These are phyloP conservation scores for Exophiala sp. DNA, from an alignment of 2,329 filamentous ascomycete genomes.

Conservation along the genomic window DNA sequence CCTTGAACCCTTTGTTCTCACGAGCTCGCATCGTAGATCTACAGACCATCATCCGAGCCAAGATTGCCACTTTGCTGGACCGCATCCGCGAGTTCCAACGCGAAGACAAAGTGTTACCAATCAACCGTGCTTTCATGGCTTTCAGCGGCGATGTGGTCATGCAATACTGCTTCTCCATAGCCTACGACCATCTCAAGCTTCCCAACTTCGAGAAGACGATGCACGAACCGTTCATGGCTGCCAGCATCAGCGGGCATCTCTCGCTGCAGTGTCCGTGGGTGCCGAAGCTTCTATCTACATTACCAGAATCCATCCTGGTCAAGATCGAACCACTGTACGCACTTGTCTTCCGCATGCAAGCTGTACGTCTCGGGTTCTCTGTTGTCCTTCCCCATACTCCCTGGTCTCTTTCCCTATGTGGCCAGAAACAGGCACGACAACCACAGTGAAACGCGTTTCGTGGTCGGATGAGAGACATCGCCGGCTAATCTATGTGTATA, in stretches of 20 bases:
- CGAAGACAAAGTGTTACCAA: constrained; percentile 6
- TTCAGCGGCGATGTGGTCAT: constrained; percentile 30
- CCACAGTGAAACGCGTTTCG: too few relatives aligned
- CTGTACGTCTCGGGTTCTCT: neutral
- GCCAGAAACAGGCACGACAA: too few relatives aligned
- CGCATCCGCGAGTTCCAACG: constrained; percentile 26
- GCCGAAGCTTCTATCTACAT: constrained; percentile 12
- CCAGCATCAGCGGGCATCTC: constrained; percentile 24
- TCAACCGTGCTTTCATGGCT: constrained; percentile 25
- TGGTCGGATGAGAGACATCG: too few relatives aligned
- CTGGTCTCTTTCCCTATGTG: too few relatives aligned
- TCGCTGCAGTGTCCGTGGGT: constrained; percentile 27
- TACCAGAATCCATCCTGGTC: constrained; percentile 13
- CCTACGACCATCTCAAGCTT: constrained; percentile 28
- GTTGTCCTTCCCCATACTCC: neutral
- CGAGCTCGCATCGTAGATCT: constrained; percentile 29
- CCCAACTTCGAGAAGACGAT: constrained; percentile 23
- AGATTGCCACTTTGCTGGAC: constrained; percentile 25
- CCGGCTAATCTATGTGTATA: too few relatives aligned
- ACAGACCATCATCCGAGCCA: constrained; percentile 29
- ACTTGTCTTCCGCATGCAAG: constrained; percentile 19
- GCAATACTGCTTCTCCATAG: constrained; percentile 30
- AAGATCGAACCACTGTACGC: constrained; percentile 21
- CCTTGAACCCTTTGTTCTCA: constrained; percentile 36
- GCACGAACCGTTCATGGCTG: constrained; percentile 28